Evolutionary conservation across 208 protist genomes (phyloP).

Genomic region (Leishmania arabica): DNA sequence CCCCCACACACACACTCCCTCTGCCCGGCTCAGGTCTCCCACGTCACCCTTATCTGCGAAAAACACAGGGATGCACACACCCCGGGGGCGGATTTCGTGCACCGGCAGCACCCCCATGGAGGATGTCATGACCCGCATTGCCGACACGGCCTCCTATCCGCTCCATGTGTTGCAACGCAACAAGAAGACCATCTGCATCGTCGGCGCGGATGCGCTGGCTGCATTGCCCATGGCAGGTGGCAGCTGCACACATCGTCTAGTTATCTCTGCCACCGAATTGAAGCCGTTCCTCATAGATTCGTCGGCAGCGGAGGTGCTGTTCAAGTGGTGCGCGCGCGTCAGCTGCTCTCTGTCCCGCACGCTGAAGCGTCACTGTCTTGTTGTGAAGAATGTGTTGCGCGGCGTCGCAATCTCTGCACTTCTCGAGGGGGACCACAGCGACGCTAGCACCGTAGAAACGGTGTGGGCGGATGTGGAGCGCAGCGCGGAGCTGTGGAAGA

Average conservation of each 20-base stretch:
- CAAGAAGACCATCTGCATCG: constrained; percentile 9
- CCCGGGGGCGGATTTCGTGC: neutral
- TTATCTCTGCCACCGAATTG: neutral
- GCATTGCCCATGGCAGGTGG: constrained; percentile 12
- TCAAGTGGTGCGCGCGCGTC: constrained; percentile 23
- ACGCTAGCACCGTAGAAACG: neutral
- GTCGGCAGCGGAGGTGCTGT: neutral
- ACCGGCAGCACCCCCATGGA: neutral
- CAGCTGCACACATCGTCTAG: constrained; percentile 1
- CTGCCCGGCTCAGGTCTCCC: neutral
- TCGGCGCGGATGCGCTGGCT: constrained; percentile 13
- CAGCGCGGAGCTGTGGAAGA: constrained; percentile 7
- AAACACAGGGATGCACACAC: neutral
- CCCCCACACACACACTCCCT: neutral
- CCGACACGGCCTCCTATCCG: neutral
- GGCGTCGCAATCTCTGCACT: constrained; percentile 5
- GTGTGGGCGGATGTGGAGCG: neutral
- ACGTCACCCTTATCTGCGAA: neutral
- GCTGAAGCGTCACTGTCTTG: constrained; percentile 12
- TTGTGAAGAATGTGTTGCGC: constrained; percentile 7
- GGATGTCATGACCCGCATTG: neutral
- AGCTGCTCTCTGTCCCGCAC: constrained; percentile 10
- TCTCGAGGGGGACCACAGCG: neutral
- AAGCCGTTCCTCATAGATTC: neutral
- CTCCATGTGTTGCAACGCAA: constrained; percentile 5